Conservation (phyloP, 768 basidiomycete genomes). For the Pluteus cervinus region DNA sequence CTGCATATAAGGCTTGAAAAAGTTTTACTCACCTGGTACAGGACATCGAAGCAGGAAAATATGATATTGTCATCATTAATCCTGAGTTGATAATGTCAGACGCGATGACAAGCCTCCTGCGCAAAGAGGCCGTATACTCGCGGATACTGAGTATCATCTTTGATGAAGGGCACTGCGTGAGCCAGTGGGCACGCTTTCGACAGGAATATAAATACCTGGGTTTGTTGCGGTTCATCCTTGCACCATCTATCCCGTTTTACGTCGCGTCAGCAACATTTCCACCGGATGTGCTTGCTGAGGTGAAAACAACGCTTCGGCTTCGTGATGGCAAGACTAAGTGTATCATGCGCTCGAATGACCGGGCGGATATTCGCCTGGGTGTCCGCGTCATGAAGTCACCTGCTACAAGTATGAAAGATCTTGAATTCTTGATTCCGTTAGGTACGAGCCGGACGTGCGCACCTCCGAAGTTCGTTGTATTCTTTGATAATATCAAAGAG, state of each 20-base stretch:
- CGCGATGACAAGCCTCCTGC: constrained; percentile 24
- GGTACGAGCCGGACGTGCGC: constrained; percentile 2
- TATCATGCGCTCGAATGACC: constrained; percentile 21
- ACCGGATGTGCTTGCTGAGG: constrained; percentile 13
- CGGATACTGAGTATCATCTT: constrained; percentile 23
- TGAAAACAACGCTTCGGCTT: constrained; percentile 17
- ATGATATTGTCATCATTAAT: constrained; percentile 6
- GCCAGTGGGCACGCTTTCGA: constrained; percentile 31
- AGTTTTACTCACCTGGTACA: constrained; percentile 2
- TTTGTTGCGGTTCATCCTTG: constrained; percentile 20
- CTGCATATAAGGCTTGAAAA: background rate
- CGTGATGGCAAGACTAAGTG: constrained; percentile 5
- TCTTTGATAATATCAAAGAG: constrained; percentile 19
- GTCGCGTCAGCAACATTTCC: constrained; percentile 29
- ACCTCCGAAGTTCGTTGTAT: constrained; percentile 15
- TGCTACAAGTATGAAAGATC: constrained; percentile 16
- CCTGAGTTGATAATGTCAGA: constrained; percentile 15
- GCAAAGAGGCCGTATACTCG: constrained; percentile 19
- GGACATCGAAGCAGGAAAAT: constrained; percentile 6
- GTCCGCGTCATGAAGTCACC: constrained; percentile 18
- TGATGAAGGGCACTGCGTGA: constrained; percentile 36
- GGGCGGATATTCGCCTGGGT: constrained; percentile 23
- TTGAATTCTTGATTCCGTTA: constrained; percentile 16
- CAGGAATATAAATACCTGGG: constrained; percentile 24
- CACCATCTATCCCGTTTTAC: constrained; percentile 20